A percentile compares a stretch with the other conserved stretches of the same genome.
Conservation (phyloP, 805 yeast genomes). For the Zygotorulaspora florentina region DNA sequence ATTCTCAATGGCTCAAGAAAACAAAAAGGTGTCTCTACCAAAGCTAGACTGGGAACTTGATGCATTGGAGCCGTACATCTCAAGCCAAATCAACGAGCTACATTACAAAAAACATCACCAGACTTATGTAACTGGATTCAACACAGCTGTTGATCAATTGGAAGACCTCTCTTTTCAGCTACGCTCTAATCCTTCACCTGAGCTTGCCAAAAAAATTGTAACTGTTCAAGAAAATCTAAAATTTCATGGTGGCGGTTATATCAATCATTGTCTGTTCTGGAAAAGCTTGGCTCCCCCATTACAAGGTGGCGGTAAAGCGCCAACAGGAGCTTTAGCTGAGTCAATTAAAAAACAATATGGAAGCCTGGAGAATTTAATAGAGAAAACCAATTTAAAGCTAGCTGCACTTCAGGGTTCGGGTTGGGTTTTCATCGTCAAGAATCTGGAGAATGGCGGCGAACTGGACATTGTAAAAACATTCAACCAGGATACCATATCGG, state of each 20-base stretch:
- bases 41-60: constrained; percentile 78
- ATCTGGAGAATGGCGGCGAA: constrained; percentile 60
- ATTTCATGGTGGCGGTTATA: constrained; percentile 90
- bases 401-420: constrained; percentile 95
- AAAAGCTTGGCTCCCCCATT: constrained; percentile 74
- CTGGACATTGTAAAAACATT: constrained; percentile 75
- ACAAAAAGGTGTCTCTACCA: constrained; percentile 74
- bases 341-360: constrained; percentile 66
- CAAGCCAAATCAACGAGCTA: constrained; percentile 79
- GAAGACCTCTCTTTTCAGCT: constrained; percentile 58
- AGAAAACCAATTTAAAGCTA: constrained; percentile 59
- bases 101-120: constrained; percentile 92
- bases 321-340: constrained; percentile 52
- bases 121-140: constrained; percentile 83
- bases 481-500: constrained; percentile 83
- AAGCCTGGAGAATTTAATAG: constrained; percentile 61
- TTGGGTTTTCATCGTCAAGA: constrained; percentile 89
- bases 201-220: constrained; percentile 33
- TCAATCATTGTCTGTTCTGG: constrained; percentile 86
- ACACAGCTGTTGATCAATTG: constrained; percentile 69
- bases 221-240: constrained; percentile 70
- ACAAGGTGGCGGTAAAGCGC: constrained; percentile 67
- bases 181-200: constrained; percentile 49
- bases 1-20: too few relatives aligned
- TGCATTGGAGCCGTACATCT: constrained; percentile 80